Evolutionary conservation across 345 rosid species (phyloP), one percentile per base, ranked within the genome.

Genomic region (Zanthoxylum bungeanum): DNA sequence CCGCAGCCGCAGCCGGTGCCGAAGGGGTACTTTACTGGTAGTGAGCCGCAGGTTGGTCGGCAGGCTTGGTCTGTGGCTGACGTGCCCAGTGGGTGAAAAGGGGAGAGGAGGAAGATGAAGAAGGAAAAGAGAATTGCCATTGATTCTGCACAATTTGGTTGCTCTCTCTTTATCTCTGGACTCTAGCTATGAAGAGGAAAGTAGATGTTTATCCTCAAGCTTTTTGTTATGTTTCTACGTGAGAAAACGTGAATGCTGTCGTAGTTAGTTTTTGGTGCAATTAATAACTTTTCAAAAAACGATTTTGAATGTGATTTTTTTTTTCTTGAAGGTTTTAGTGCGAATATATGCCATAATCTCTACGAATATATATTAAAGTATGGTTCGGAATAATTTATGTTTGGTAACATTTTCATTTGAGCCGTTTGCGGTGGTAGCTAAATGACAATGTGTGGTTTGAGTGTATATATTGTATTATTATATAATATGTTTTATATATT

Each of bases 1-100:
- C 89, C 89, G 28, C 89, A 85, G 27, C 89, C 89, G 36, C n/a
- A 14, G 74, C 74, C 79, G 0, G 79, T 74, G 70, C 89, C 89
- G 0, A 85, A 82, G 0, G 89, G 89, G 82, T 85, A 85, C 85
- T 80, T 79, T 67, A 85, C 30, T 4, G 61, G 59, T 30, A 85
- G 52, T 5, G 80, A 75, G 68, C 89, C 89, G 17, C 89, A 85
- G 5, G 73, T 59, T 60, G 70, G 37, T 24, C 39, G 68, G 73
- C 89, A 85, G 19, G 79, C 52, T 2, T 61, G 64, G 71, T 47
- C 62, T 0, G 28, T 3, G 50, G 83, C 68, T 1, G 28, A 44
- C 7, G 52, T 64, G 58, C 5, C 60, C 46, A 5, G 19, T 27
- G 58, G 66, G 30, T 12, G 11, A 30, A 46, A 50, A 49, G 66